A percentile compares a stretch with the other conserved stretches of the same genome.
Conservation (phyloP, 768 basidiomycete genomes). For the Termitomyces sp. region DNA sequence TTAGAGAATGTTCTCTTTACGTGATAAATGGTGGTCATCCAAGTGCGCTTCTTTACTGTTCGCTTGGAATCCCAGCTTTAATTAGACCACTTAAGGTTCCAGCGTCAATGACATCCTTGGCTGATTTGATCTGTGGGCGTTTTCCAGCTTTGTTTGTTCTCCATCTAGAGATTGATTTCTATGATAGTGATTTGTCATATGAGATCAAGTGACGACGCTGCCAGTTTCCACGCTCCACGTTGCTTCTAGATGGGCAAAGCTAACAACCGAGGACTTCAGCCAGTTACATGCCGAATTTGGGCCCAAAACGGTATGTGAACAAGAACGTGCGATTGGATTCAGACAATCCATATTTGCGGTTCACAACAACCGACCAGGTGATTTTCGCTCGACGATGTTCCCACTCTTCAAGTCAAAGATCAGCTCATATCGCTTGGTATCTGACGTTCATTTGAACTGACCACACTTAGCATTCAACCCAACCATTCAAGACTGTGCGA, state of each 20-base stretch:
- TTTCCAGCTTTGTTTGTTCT: background rate
- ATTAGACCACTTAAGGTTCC: conserved; percentile 2
- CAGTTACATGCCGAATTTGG: background rate
- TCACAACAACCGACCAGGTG: background rate
- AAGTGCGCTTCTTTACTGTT: background rate
- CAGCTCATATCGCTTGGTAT: background rate
- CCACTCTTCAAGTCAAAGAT: background rate
- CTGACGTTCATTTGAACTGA: background rate
- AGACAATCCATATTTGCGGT: background rate
- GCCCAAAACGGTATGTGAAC: background rate
- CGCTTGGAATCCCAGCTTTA: background rate
- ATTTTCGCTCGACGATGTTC: background rate
- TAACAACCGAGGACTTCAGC: background rate
- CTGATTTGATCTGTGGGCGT: background rate
- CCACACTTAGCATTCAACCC: background rate
- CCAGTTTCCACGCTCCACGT: background rate
- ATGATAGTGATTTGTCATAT: background rate
- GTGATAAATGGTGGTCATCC: background rate
- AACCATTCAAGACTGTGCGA: background rate
- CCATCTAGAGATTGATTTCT: background rate
- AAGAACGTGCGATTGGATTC: background rate
- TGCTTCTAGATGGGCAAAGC: background rate
- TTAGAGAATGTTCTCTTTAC: background rate
- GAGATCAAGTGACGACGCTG: background rate
- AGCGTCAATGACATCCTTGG: background rate